phyloP scores from a whole-genome alignment of 768 basidiomycete genomes.

The Amanita fuliginea region DNA sequence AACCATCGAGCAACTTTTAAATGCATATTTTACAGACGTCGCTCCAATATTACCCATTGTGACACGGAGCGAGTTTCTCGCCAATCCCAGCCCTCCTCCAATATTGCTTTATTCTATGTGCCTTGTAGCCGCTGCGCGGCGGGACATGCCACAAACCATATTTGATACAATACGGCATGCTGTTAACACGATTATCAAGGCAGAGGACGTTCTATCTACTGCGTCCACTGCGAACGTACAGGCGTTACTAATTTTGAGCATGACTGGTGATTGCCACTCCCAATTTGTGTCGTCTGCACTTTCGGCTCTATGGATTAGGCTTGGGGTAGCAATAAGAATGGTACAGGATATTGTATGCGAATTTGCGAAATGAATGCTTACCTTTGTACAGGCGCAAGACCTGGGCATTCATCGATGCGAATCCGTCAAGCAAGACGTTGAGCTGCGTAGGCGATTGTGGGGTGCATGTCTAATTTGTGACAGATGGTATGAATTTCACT shows the following conservation, averaged over 20 bases:
- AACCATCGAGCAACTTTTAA: slow-evolving; percentile 72
- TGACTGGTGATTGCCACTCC: slow-evolving; percentile 87
- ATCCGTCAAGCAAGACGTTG: slow-evolving; percentile 73
- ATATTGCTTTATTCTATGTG: slow-evolving; percentile 91
- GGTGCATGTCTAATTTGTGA: slow-evolving; percentile 91
- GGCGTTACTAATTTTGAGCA: slow-evolving; percentile 72
- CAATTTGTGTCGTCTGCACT: slow-evolving; percentile 79
- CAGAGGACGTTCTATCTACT: slow-evolving; percentile 85
- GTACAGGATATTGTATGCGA: slow-evolving; percentile 26
- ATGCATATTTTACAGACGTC: slow-evolving; percentile 85
- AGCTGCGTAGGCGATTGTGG: slow-evolving; percentile 86
- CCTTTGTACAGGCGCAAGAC: slow-evolving; percentile 71
- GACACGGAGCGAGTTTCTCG: slow-evolving; percentile 80
- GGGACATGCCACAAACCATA: slow-evolving; percentile 74
- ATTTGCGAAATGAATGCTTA: slow-evolving; percentile 5
- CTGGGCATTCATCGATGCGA: slow-evolving; percentile 91
- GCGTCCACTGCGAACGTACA: slow-evolving; percentile 83
- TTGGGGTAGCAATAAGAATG: slow-evolving; percentile 91
- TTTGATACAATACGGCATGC: slow-evolving; percentile 84
- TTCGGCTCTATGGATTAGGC: slow-evolving; percentile 76
- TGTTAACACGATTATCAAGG: slow-evolving; percentile 79
- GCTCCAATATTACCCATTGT: slow-evolving; percentile 86
- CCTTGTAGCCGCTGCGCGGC: slow-evolving; percentile 77
- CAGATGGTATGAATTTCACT: slow-evolving; percentile 53
- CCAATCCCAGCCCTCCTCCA: slow-evolving; percentile 59